Conservation (phyloP, 2,329 filamentous ascomycete species). For the Phoma sp. region DNA sequence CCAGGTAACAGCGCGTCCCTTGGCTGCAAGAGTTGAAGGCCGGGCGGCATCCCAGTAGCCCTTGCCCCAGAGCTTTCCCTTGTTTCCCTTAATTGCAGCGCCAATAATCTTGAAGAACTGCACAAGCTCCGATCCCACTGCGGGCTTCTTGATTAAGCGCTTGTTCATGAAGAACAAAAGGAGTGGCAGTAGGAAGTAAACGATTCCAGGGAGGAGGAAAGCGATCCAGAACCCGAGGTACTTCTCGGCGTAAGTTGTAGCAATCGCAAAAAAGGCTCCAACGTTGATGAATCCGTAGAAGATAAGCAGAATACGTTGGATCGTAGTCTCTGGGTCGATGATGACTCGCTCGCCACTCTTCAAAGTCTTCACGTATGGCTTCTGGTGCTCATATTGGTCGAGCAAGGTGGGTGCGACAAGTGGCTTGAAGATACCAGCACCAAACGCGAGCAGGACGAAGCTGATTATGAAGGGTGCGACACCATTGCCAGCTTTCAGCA, state of each 20-base stretch:
- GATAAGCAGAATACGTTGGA: constrained; percentile 45
- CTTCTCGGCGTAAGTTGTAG: constrained; percentile 50
- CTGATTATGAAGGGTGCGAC: constrained; percentile 50
- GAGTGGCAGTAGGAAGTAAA: constrained; percentile 37
- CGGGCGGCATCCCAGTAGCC: constrained; percentile 44
- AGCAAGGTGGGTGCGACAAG: constrained; percentile 54
- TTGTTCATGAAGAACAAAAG: constrained; percentile 43
- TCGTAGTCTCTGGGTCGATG: constrained; percentile 55
- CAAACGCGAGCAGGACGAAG: constrained; percentile 41
- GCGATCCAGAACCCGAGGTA: constrained; percentile 51
- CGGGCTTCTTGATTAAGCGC: constrained; percentile 39
- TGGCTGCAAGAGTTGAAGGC: constrained; percentile 30
- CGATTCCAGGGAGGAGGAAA: constrained; percentile 46
- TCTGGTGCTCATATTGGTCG: constrained; percentile 54
- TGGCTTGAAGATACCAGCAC: constrained; percentile 47
- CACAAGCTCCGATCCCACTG: constrained; percentile 43
- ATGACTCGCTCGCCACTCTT: constrained; percentile 38
- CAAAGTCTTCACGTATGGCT: constrained; percentile 52
- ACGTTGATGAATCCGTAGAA: constrained; percentile 39
- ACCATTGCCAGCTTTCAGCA: constrained; percentile 45
- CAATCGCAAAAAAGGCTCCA: constrained; percentile 15
- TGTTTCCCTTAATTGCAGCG: constrained; percentile 43
- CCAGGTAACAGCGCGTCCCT: constrained; percentile 34
- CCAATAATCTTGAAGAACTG: constrained; percentile 44
- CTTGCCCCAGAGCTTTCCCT: constrained; percentile 44